A percentile compares a stretch with the other conserved stretches of the same genome.
Evolutionary conservation across 495 filamentous ascomycete genomes (phyloP).

Genomic region (Sordaria brevicollis): DNA sequence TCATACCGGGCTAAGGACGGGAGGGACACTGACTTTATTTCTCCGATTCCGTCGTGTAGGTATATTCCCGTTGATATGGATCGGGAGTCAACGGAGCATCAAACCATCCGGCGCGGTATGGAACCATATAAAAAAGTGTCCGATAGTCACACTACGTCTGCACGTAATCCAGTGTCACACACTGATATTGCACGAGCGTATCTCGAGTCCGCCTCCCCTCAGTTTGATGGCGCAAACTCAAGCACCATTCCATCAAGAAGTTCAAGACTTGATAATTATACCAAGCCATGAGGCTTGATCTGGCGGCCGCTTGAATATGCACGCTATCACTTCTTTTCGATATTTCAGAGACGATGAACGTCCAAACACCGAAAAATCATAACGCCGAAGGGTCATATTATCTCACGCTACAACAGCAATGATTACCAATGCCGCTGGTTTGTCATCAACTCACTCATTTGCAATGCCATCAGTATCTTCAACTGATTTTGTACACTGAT

Average conservation of each 20-base stretch:
- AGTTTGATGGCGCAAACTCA: not conserved
- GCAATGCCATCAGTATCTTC: not conserved
- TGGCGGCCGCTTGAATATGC: not conserved
- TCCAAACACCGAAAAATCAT: not conserved
- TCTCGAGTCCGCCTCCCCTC: not conserved
- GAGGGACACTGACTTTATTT: not conserved
- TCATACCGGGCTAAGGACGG: not conserved
- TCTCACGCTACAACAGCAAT: not conserved
- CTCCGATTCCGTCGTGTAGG: not conserved
- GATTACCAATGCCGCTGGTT: not conserved
- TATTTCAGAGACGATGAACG: not conserved
- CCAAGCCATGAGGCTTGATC: not conserved
- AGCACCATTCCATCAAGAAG: not conserved
- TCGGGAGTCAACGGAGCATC: not conserved
- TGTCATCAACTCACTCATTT: not conserved
- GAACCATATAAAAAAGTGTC: not conserved
- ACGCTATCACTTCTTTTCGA: not conserved
- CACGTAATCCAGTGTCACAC: not conserved
- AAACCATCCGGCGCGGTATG: not conserved
- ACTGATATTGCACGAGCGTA: not conserved
- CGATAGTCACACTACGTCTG: not conserved
- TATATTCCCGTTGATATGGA: not conserved
- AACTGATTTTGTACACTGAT: not conserved
- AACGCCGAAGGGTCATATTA: not conserved
- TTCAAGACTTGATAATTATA: not conserved